Percentiles rank a stretch among this genome's conserved stretches.
Evolutionary conservation across 768 basidiomycete genomes (phyloP).

Genomic region (Tylopilus balloui): DNA sequence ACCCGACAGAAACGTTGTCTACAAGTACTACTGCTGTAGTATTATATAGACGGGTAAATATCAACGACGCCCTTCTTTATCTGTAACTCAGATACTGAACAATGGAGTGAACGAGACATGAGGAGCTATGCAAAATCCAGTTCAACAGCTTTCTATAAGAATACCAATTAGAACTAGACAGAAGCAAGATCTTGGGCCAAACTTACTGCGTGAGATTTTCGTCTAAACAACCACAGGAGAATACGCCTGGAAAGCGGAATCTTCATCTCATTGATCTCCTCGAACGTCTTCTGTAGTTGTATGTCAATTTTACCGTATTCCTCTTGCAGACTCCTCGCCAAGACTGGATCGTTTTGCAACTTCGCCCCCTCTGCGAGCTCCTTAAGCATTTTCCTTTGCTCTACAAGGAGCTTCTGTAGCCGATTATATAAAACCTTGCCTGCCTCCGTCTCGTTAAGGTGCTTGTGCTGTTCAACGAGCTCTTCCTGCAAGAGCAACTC

Average conservation of each 20-base stretch:
- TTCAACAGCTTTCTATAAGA: slow-evolving; percentile 6
- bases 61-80: too few relatives aligned
- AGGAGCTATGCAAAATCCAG: background rate
- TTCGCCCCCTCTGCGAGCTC: slow-evolving; percentile 19
- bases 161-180: background rate
- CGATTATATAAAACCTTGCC: slow-evolving; percentile 16
- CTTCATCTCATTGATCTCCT: slow-evolving; percentile 19
- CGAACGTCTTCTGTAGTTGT: slow-evolving; percentile 17
- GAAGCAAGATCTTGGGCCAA: too few relatives aligned
- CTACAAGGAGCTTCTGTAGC: slow-evolving; percentile 14
- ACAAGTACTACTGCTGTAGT: background rate
- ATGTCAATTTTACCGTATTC: slow-evolving; percentile 10
- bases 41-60: background rate
- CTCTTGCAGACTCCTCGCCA: slow-evolving; percentile 9
- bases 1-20: too few relatives aligned
- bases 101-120: background rate
- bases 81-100: background rate
- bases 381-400: slow-evolving; percentile 13
- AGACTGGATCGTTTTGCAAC: slow-evolving; percentile 4
- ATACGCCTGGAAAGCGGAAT: slow-evolving; percentile 13
- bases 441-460: slow-evolving; percentile 22
- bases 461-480: slow-evolving; percentile 7
- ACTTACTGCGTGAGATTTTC: slow-evolving; percentile 12
- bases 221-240: slow-evolving; percentile 3
- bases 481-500: slow-evolving; percentile 22